phyloP scores from a whole-genome alignment of 176 grass and related monocot genomes.

The Cenchrus purpureus region DNA sequence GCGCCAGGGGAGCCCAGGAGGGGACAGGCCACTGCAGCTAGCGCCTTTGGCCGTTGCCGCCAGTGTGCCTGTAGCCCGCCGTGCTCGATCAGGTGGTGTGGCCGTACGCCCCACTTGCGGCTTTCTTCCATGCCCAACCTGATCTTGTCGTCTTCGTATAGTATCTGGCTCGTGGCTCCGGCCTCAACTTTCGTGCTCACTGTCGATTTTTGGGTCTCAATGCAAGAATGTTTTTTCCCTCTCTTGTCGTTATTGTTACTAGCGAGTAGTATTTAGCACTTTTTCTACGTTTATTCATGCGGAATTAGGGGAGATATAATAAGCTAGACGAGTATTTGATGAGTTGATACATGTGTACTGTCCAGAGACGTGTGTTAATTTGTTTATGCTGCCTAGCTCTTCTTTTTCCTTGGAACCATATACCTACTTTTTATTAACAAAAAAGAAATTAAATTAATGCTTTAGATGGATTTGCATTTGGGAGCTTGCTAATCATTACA shows the following conservation, averaged over 20 bases:
- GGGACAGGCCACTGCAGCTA: background rate
- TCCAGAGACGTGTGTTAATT: background rate
- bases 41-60: background rate
- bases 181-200: background rate
- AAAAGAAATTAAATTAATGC: background rate
- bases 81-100: background rate
- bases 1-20: background rate
- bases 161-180: background rate
- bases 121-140: conserved; percentile 24
- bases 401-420: background rate
- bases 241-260: no score
- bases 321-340: no score
- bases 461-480: background rate
- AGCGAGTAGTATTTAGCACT: no score
- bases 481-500: background rate
- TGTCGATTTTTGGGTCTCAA: background rate
- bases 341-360: background rate
- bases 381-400: background rate
- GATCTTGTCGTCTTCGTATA: conserved; percentile 1
- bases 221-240: no score
- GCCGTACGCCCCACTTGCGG: conserved; percentile 13
- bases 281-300: no score
- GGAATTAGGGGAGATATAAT: no score
- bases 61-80: background rate
- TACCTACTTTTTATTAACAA: conserved; percentile 3